Conservation (phyloP, 2,329 filamentous ascomycete genomes). For the Aspergillus transmontanensis region DNA sequence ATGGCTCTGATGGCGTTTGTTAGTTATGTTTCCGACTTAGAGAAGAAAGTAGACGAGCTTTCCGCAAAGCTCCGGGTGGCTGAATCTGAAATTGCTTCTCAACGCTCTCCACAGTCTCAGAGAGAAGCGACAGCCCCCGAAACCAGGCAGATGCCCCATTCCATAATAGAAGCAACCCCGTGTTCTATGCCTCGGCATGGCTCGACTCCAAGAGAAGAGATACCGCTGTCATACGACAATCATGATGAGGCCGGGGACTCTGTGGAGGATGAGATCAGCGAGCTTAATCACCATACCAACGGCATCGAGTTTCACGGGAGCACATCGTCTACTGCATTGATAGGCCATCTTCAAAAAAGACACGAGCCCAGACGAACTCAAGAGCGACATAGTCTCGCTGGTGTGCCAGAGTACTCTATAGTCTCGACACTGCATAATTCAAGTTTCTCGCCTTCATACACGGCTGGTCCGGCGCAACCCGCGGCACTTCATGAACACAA, state of each 20-base stretch:
- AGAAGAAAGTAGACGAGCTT: slow-evolving; percentile 36
- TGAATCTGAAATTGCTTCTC: slow-evolving; percentile 21
- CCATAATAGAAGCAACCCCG: slow-evolving; percentile 25
- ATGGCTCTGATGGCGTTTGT: neutral
- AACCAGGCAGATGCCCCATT: slow-evolving; percentile 7
- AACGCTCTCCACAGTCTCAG: slow-evolving; percentile 14
- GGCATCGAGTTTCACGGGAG: slow-evolving; percentile 53
- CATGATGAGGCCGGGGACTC: slow-evolving; percentile 29
- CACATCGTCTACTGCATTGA: slow-evolving; percentile 50
- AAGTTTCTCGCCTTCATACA: slow-evolving; percentile 41
- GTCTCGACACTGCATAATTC: slow-evolving; percentile 52
- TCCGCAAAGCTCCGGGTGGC: slow-evolving; percentile 27
- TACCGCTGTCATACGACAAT: slow-evolving; percentile 18
- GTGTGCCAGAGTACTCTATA: slow-evolving; percentile 38
- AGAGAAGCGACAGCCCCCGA: slow-evolving; percentile 4
- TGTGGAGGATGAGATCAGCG: slow-evolving; percentile 43
- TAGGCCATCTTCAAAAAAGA: slow-evolving; percentile 45
- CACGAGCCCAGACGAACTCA: slow-evolving; percentile 26
- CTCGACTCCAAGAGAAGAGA: slow-evolving; percentile 22
- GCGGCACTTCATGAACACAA: slow-evolving; percentile 30
- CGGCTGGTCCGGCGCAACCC: slow-evolving; percentile 24
- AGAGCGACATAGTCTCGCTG: slow-evolving; percentile 13
- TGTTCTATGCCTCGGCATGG: slow-evolving; percentile 26
- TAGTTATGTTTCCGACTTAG: slow-evolving; percentile 41
- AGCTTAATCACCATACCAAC: slow-evolving; percentile 50